Evolutionary conservation across 495 filamentous ascomycete species (phyloP).

Genomic region (Daldinia loculata): DNA sequence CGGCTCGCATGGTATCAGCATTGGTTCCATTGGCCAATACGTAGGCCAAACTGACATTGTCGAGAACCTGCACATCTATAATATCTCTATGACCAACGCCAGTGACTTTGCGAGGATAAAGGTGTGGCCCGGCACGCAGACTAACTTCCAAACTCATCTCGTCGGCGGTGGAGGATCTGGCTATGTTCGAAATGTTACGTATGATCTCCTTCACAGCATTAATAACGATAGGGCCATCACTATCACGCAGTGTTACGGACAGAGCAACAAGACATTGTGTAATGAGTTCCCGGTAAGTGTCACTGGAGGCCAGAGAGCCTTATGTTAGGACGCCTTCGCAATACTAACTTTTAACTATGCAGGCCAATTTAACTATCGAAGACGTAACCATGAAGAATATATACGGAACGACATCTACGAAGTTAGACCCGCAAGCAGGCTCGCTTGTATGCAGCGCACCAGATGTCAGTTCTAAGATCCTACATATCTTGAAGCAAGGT

Average conservation of each 20-base stretch:
- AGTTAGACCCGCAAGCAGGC: slow-evolving; percentile 37
- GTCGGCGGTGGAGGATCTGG: slow-evolving; percentile 50
- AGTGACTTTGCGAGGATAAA: slow-evolving; percentile 46
- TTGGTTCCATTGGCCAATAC: slow-evolving; percentile 48
- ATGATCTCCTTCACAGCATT: slow-evolving; percentile 62
- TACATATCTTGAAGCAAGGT: not conserved
- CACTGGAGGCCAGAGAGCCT: not conserved
- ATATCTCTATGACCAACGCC: slow-evolving; percentile 47
- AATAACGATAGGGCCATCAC: slow-evolving; percentile 70
- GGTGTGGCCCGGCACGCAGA: slow-evolving; percentile 45
- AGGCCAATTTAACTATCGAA: slow-evolving; percentile 43
- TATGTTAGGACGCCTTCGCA: not conserved
- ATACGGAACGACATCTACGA: slow-evolving; percentile 32
- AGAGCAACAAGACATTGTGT: slow-evolving; percentile 48
- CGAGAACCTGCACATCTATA: slow-evolving; percentile 47
- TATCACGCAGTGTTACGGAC: slow-evolving; percentile 68
- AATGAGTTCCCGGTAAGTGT: slow-evolving; percentile 35
- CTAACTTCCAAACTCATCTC: slow-evolving; percentile 42
- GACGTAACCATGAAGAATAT: slow-evolving; percentile 42
- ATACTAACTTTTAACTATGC: not conserved
- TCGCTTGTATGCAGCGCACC: slow-evolving; percentile 37
- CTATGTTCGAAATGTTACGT: slow-evolving; percentile 63
- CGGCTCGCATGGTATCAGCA: slow-evolving; percentile 60
- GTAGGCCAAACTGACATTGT: slow-evolving; percentile 41
- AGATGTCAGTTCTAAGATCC: slow-evolving; percentile 22